Conservation (phyloP, 208 protist genomes). For the Porcisia hertigi region DNA sequence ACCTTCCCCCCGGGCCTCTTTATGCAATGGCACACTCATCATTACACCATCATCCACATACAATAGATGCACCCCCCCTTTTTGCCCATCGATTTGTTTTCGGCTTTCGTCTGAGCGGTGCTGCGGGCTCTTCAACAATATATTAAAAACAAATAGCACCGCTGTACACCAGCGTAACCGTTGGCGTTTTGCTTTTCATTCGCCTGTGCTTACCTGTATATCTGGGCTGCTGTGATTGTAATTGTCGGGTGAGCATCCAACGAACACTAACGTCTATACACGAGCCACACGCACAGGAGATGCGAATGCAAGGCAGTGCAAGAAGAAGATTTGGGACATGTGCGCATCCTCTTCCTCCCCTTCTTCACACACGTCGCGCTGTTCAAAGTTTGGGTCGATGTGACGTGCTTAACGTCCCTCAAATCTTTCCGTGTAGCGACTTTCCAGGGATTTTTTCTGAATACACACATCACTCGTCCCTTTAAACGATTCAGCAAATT, state of each 20-base stretch:
- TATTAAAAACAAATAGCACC: neutral
- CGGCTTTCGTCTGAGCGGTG: neutral
- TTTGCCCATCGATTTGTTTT: neutral
- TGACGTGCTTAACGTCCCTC: neutral
- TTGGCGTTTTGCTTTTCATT: neutral
- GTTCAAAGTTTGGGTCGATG: neutral
- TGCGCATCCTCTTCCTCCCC: neutral
- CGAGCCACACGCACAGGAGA: neutral
- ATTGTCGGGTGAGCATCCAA: neutral
- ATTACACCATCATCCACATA: neutral
- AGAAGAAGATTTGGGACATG: too few relatives aligned
- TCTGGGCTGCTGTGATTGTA: neutral
- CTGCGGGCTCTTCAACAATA: neutral
- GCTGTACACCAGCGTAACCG: neutral
- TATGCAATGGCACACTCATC: neutral
- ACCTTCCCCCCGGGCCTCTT: neutral
- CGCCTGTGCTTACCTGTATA: neutral
- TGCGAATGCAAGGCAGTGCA: neutral
- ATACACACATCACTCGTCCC: neutral
- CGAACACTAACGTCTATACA: neutral
- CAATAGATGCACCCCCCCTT: slow-evolving; percentile 1
- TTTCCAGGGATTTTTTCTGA: neutral
- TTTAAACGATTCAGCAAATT: neutral
- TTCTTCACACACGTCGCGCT: neutral
- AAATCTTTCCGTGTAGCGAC: too few relatives aligned